Percentiles rank a stretch among this genome's conserved stretches.
phyloP scores from a whole-genome alignment of 202 grass and related monocot species.

The Panicum hallii region DNA sequence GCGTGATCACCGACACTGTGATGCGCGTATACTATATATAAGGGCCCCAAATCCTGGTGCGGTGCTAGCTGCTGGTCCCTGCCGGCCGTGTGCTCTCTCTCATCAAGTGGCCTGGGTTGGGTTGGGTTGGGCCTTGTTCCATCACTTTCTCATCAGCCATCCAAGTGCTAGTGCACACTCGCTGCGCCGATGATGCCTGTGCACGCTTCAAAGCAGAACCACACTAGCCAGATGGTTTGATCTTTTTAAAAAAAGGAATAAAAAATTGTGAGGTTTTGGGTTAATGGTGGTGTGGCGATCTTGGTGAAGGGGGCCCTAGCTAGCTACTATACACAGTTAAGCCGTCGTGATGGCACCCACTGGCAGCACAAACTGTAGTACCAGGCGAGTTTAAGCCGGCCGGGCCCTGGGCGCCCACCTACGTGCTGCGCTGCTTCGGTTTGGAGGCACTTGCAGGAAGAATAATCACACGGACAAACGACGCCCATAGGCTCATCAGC shows the following conservation, averaged over 20 bases:
- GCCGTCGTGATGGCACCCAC: slow-evolving; percentile 6
- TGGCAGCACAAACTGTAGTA: neutral
- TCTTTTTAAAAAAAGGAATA: too few species aligned
- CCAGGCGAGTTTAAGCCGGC: neutral
- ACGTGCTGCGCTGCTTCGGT: neutral
- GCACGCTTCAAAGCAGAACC: too few species aligned
- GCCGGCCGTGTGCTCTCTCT: neutral
- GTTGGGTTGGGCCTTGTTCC: neutral
- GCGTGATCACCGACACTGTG: neutral
- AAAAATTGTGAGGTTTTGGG: neutral
- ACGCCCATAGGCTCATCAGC: too few species aligned
- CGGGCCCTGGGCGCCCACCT: neutral
- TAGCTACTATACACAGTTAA: neutral
- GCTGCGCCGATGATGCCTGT: too few species aligned
- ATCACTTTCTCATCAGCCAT: neutral
- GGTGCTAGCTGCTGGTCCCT: slow-evolving; percentile 10
- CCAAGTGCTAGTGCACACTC: too few species aligned
- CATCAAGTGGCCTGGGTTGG: neutral
- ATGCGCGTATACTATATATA: neutral
- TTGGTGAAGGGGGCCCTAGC: neutral
- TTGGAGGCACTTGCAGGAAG: slow-evolving; percentile 17
- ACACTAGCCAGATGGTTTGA: too few species aligned
- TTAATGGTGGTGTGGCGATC: slow-evolving; percentile 18
- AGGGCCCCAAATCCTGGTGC: neutral
- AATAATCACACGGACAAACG: too few species aligned